These are phyloP conservation scores for Spizellomyces sp. DNA, from an alignment of 192 early-diverging fungal genomes.

Conservation along the genomic window DNA sequence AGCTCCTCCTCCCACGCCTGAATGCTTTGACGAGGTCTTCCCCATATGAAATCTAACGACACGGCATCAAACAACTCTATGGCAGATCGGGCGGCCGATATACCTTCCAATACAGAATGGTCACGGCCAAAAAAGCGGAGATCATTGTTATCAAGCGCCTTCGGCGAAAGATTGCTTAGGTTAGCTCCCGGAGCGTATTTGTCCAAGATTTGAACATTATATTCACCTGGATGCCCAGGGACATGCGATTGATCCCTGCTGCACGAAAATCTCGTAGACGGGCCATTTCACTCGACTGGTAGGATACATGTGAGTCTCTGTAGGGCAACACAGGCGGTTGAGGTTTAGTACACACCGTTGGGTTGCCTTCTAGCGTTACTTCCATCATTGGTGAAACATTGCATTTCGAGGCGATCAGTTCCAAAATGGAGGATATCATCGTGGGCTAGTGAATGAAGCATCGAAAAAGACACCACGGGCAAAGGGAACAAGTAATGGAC, in stretches of 20 bases:
- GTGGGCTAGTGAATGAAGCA: not conserved
- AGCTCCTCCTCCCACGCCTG: conserved; percentile 36
- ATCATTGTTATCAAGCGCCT: conserved; percentile 35
- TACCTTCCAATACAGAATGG: conserved; percentile 30
- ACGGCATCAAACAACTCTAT: conserved; percentile 28
- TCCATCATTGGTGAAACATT: conserved; percentile 18
- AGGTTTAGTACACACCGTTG: conserved; percentile 17
- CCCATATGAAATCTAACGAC: conserved; percentile 47
- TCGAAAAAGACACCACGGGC: not conserved
- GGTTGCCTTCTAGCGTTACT: conserved; percentile 44
- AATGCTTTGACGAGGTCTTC: conserved; percentile 35
- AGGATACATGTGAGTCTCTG: not conserved
- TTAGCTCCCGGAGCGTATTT: not conserved
- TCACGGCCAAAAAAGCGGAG: conserved; percentile 39
- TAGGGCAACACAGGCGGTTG: too few relatives aligned
- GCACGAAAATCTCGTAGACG: conserved; percentile 24
- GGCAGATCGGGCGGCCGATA: conserved; percentile 18
- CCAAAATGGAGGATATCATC: conserved; percentile 31
- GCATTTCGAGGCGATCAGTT: not conserved
- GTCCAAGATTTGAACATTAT: not conserved
- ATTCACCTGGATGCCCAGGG: conserved; percentile 34
- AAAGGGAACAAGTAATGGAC: not conserved
- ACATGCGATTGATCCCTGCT: conserved; percentile 44
- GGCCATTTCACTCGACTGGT: not conserved
- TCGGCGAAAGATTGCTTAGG: not conserved